These are phyloP conservation scores for Mycena pura DNA, from an alignment of 768 basidiomycete species.

Conservation along the genomic window DNA sequence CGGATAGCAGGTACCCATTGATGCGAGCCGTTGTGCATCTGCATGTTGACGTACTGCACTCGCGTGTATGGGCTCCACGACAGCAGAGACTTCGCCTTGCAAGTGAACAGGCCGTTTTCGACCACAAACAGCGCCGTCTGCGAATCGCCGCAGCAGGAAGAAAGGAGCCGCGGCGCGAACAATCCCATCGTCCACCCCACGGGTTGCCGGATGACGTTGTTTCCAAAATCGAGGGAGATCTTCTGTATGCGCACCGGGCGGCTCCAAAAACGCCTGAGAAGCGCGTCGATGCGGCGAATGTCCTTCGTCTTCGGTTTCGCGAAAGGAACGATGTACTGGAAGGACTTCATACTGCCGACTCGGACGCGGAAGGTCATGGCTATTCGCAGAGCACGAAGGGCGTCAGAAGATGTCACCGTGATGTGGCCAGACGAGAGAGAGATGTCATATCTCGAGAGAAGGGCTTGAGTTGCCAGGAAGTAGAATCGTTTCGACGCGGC, in stretches of 20 bases:
- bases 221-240: conserved; percentile 1
- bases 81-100: background rate
- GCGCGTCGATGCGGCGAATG: conserved; percentile 3
- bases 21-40: conserved; percentile 15
- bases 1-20: conserved; percentile 20
- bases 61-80: conserved; percentile 14
- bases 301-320: background rate
- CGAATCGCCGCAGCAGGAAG: conserved; percentile 7
- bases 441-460: conserved; percentile 10
- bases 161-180: background rate
- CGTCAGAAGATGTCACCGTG: conserved; percentile 5
- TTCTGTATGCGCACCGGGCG: background rate
- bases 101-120: conserved; percentile 8
- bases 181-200: background rate
- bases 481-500: conserved; percentile 11
- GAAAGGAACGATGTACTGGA: background rate
- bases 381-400: conserved; percentile 16
- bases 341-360: background rate
- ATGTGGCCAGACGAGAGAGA: background rate
- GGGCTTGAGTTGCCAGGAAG: background rate
- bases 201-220: background rate
- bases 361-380: conserved; percentile 7
- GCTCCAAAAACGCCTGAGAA: background rate
- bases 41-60: background rate
- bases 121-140: background rate